Conservation (phyloP, 768 basidiomycete genomes). For the Leccinum variicolor region DNA sequence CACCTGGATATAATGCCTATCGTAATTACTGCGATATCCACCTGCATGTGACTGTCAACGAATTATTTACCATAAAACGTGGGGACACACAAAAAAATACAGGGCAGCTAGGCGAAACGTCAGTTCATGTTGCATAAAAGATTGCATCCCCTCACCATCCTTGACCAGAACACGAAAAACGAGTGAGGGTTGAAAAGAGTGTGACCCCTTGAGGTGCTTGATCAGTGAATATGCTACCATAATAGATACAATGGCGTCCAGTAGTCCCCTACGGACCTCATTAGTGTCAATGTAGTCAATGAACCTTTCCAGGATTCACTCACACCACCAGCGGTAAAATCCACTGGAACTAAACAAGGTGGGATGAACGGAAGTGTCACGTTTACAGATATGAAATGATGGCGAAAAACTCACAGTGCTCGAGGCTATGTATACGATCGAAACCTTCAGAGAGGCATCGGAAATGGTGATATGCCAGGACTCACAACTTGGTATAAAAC, state of each 20-base stretch:
- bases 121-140: neutral
- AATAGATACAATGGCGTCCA: neutral
- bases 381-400: neutral
- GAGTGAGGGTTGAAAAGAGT: neutral
- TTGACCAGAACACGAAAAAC: neutral
- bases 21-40: neutral
- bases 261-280: neutral
- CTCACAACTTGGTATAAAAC: neutral
- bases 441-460: neutral
- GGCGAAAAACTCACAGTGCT: neutral
- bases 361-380: neutral
- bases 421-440: neutral
- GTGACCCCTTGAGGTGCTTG: neutral
- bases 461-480: neutral
- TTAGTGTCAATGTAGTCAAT: neutral
- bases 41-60: neutral
- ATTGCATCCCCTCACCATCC: constrained; percentile 11
- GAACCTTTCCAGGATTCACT: neutral
- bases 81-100: neutral
- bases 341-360: neutral
- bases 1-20: constrained; percentile 1
- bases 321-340: neutral
- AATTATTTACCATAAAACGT: neutral
- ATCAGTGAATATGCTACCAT: neutral
- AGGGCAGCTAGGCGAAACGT: neutral